Base-by-base conservation (phyloP, 139 green algal species). In the Chlamydomonas applanata region DNA sequence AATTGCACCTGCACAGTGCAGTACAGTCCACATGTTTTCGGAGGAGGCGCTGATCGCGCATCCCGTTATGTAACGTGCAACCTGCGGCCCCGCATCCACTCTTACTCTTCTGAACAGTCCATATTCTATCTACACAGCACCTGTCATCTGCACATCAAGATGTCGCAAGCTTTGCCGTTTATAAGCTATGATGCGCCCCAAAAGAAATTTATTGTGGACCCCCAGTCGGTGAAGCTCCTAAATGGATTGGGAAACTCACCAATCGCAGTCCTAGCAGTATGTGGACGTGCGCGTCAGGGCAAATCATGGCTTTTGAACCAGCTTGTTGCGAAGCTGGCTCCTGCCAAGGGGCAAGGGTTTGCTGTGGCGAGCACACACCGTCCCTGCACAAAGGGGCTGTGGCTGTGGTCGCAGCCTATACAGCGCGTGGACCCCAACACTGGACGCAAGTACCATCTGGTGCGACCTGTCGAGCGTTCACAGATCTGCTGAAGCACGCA, bases 361-460 rank as follows among this genome's bases (percentile, higher is more conserved):
- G n/a, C 32, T 17, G 34, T 70, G 4, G 63, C 34, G 4, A 53
- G 63, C 19, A 30, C 34, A 4, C 63, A 70, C 33, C 30, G 35
- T 9, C 63, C 34, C 30, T 98, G 93, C 90, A 98, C 94, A 13
- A 98, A 98, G 79, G 81, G 88, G 3, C 78, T 93, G 25, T 93
- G 88, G 88, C 87, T 92, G n/a, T 93, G 88, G 88, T 85, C 73
- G 33, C 56, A 33, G 2, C 87, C 88, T 1, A 56, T 91, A 0
- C 30, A 25, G 5, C 27, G 76, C 32, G 76, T 40, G 11, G 40
- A 49, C 4, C 9, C 63, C 44, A 54, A 36, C 44, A 62, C 11
- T 40, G 71, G 40, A 32, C 44, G 53, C 34, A 52, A 40, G 29
- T 69, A 63, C 45, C 46, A 78, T 62, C 16, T 70, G 71, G 71